Base-by-base conservation (phyloP, 129 eudicot species). In the Flaveria trinervia region DNA sequence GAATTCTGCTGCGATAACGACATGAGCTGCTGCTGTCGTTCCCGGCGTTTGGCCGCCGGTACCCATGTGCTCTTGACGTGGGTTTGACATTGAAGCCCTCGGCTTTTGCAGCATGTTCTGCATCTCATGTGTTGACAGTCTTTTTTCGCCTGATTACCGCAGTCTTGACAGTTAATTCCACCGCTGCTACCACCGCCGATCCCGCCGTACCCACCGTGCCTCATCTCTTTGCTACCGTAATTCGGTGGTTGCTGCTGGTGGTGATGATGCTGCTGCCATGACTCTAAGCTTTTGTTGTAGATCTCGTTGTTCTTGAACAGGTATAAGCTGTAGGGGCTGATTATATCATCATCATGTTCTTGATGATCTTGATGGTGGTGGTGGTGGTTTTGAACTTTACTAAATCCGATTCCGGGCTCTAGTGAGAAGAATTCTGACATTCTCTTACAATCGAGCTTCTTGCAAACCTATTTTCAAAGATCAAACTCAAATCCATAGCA, bases 21-120 rank as follows among this genome's bases (percentile, higher is more conserved):
- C 56, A 83, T 36, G 16, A 77, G 79, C 45, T 88, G 92, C 17
- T 88, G 94, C n/a, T 83, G 90, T 5, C 92, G 62, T 76, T 92
- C 97, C 12, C 97, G 89, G 54, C 97, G 82, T 68, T 87, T 89
- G 17, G 96, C 91, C 43, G 97, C 97, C n/a, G 97, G 97, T 7
- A 92, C 92, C 97, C 97, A 92, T 2, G 97, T 91, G 87, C 95
- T 89, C 77, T 89, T 91, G 46, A 91, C 90, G 80, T 91, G 97
- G 7, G 97, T 92, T 59, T 86, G 90, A 65, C 97, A 92, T 7
- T 70, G 88, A 68, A 85, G 84, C 17, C 97, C 97, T 14, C 96
- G 81, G 76, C 92, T 87, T 64, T 89, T 89, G 46, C 97, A 92
- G 64, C 97, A 92, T 60, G 90, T 92, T 81, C 97, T 78, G 59